Base-by-base conservation (phyloP, 2,329 filamentous ascomycete genomes). In the Lachnellula occidentalis region DNA sequence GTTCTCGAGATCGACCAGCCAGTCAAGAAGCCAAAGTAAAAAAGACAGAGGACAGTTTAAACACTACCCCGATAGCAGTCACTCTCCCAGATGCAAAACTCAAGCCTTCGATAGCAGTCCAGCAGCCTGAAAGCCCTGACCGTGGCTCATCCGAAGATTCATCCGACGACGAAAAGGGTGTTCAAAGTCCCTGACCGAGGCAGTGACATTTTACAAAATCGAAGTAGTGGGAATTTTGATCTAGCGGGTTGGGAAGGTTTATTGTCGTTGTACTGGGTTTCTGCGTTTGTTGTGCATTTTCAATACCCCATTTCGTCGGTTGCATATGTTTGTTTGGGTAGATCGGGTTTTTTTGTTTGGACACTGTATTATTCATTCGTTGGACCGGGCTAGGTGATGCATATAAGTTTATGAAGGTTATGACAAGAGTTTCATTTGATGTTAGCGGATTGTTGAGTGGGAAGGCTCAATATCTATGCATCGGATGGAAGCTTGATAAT, bases 141-240 rank as follows among this genome's bases (percentile, higher is more conserved):
- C 65, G 61, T 27, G 62, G 65, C 34, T 51, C 56, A 6, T 60
- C 64, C 31, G 60, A 61, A n/a, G 60, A 57, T n/a, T 64, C 63
- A 27, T 53, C 53, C 34, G 59, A 55, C 43, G 53, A 53, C 24
- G 57, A 53, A 17, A 53, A 60, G 24, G 43, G 45, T 34, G 27
- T 19, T 45, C 27, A 43, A 34, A 51, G 46, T 22, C 27, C 42
- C 50, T 57, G 43, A 54, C 43, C 31, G 15, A 48, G 21, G 14
- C 37, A 49, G 34, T 42, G 48, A 45, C 47, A 53, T 22, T 55
- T 47, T 48, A 42, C 21, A 53, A 15, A 45, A 17, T 22, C 36
- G 37, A 46, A 47, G 24, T 11, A 21, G 14, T 27, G 3, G 49
- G 24, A 17, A 50, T 52, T 48, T 52, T 14, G 39, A 50, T 45